These are phyloP conservation scores for Arthroderma sp. DNA, from an alignment of 2,329 filamentous ascomycete species.

Conservation along the genomic window DNA sequence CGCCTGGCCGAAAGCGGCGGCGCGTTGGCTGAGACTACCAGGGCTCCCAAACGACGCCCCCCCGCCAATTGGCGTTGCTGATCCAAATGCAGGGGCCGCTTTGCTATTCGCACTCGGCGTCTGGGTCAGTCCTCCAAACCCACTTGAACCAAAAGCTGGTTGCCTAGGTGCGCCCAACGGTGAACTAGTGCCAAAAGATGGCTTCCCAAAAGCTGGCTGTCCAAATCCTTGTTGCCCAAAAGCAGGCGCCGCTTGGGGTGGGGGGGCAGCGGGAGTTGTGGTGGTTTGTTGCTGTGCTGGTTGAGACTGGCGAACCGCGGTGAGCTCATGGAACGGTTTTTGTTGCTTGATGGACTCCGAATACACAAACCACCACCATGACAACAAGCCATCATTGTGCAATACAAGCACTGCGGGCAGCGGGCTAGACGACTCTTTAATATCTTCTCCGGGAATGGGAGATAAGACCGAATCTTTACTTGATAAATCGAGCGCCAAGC, in stretches of 20 bases:
- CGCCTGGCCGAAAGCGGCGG: constrained; percentile 22
- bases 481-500: constrained; percentile 72
- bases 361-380: constrained; percentile 86
- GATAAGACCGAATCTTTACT: constrained; percentile 62
- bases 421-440: constrained; percentile 65
- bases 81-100: constrained; percentile 23
- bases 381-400: constrained; percentile 77
- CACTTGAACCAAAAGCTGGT: constrained; percentile 7
- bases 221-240: constrained; percentile 14
- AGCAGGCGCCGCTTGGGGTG: constrained; percentile 11
- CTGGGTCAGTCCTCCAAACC: too few species aligned
- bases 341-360: constrained; percentile 67
- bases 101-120: constrained; percentile 16
- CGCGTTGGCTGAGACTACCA: constrained; percentile 19
- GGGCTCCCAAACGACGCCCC: constrained; percentile 23
- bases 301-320: constrained; percentile 22
- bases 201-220: constrained; percentile 16
- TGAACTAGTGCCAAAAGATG: constrained; percentile 16
- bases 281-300: constrained; percentile 17
- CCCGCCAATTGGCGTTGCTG: constrained; percentile 16
- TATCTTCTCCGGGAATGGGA: constrained; percentile 65
- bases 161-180: constrained; percentile 5
- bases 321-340: constrained; percentile 59
- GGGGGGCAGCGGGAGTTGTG: constrained; percentile 10
- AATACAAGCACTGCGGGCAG: constrained; percentile 73